phyloP scores from a whole-genome alignment of 257 asterid genomes.

The Cruciata laevipes region DNA sequence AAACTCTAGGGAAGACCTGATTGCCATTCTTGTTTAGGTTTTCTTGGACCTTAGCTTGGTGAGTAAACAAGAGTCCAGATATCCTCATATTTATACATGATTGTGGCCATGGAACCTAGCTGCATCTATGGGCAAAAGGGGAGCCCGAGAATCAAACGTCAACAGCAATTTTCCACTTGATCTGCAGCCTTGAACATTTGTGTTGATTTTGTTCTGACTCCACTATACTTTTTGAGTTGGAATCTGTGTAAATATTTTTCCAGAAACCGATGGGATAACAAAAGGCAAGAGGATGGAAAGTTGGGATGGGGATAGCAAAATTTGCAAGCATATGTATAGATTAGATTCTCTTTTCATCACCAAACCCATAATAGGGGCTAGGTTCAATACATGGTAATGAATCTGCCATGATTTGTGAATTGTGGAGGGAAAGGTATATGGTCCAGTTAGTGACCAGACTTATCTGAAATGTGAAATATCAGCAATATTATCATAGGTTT shows the following conservation, averaged over 20 bases:
- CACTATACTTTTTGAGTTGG: not conserved
- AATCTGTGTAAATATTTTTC: not conserved
- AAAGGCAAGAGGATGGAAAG: not conserved
- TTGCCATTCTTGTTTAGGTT: not conserved
- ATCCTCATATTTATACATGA: constrained; percentile 6
- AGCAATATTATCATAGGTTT: not conserved
- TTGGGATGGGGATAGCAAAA: too few species aligned
- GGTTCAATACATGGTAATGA: constrained; percentile 30
- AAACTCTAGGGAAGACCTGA: constrained; percentile 44
- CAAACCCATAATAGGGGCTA: constrained; percentile 28
- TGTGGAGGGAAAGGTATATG: constrained; percentile 1
- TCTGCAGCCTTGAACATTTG: too few species aligned
- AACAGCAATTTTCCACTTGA: not conserved
- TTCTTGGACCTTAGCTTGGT: not conserved
- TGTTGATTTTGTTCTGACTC: not conserved
- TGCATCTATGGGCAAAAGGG: constrained; percentile 20
- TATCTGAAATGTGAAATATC: not conserved
- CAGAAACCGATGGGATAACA: not conserved
- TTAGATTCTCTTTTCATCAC: constrained; percentile 19
- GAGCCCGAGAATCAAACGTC: constrained; percentile 12
- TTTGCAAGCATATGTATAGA: too few species aligned
- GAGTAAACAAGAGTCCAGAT: not conserved
- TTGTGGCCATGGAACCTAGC: constrained; percentile 27
- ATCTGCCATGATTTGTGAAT: constrained; percentile 14
- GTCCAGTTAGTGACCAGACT: not conserved